These are phyloP conservation scores for Sonneratia alba DNA, from an alignment of 345 rosid genomes.

Conservation along the genomic window DNA sequence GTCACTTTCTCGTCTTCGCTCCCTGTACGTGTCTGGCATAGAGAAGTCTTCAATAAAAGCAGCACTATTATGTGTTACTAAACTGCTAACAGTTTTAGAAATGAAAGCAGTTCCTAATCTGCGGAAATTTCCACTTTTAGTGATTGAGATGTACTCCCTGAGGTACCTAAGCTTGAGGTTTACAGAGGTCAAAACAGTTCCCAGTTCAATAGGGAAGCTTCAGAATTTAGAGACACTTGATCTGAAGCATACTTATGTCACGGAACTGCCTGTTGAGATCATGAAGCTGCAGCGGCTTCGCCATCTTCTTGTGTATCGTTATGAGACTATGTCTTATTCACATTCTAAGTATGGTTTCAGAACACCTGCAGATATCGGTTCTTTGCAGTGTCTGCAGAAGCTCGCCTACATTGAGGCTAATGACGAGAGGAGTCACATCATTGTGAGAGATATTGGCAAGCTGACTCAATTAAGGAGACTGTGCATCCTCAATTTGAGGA, in stretches of 20 bases:
- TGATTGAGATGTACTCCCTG: conserved; percentile 7
- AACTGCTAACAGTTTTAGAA: conserved; percentile 19
- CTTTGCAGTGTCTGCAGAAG: conserved; percentile 15
- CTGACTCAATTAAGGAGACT: conserved; percentile 17
- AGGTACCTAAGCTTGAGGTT: conserved; percentile 23
- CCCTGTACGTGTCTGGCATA: conserved; percentile 12
- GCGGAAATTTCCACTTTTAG: conserved; percentile 13
- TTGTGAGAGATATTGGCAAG: conserved; percentile 15
- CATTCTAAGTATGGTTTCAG: conserved; percentile 11
- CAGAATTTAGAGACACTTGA: conserved; percentile 23
- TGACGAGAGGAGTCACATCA: neutral
- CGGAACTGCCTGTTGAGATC: conserved; percentile 14
- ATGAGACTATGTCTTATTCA: conserved; percentile 1
- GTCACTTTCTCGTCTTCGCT: conserved; percentile 11
- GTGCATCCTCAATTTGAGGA: conserved; percentile 18
- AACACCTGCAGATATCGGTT: conserved; percentile 11
- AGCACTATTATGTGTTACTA: neutral
- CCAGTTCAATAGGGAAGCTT: conserved; percentile 21
- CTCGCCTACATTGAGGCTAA: conserved; percentile 19
- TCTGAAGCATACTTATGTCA: conserved; percentile 23
- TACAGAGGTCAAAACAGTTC: conserved; percentile 14
- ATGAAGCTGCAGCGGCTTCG: conserved; percentile 20
- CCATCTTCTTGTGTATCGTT: conserved; percentile 23
- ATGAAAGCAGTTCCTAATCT: conserved; percentile 10
- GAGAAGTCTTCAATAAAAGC: neutral